Evolutionary conservation across 768 basidiomycete species (phyloP).

Genomic region (Boletus eberwhitei): DNA sequence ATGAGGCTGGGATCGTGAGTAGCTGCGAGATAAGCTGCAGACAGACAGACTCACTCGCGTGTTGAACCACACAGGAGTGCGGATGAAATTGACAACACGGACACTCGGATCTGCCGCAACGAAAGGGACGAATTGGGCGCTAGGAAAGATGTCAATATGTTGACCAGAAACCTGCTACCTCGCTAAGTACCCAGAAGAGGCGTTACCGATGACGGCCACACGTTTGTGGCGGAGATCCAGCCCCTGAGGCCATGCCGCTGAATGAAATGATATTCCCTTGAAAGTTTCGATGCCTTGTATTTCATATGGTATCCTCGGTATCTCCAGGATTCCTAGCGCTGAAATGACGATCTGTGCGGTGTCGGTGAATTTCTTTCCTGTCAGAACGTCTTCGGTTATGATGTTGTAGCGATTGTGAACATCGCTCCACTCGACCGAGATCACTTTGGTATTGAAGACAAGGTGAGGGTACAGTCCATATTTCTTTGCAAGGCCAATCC

Average conservation of each 20-base stretch:
- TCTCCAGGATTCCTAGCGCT: constrained; percentile 46
- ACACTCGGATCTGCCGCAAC: constrained; percentile 51
- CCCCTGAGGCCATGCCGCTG: constrained; percentile 45
- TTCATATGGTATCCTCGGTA: constrained; percentile 37
- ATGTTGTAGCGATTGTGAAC: constrained; percentile 36
- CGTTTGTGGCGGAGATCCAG: constrained; percentile 41
- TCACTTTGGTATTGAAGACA: constrained; percentile 42
- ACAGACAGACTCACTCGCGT: constrained; percentile 40
- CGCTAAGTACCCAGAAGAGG: constrained; percentile 52
- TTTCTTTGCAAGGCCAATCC: constrained; percentile 40
- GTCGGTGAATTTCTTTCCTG: constrained; percentile 28
- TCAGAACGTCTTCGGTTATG: constrained; percentile 28
- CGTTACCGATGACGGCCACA: constrained; percentile 53
- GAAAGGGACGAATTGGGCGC: constrained; percentile 59
- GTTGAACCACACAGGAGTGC: constrained; percentile 62
- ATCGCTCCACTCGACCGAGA: constrained; percentile 45
- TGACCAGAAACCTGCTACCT: neutral
- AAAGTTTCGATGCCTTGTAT: constrained; percentile 39
- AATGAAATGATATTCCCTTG: constrained; percentile 51
- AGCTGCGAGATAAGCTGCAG: neutral
- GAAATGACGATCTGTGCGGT: constrained; percentile 49
- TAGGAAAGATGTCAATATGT: constrained; percentile 23
- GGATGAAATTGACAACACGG: constrained; percentile 52
- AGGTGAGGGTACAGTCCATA: constrained; percentile 41
- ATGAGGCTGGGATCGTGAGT: constrained; percentile 33